These are phyloP conservation scores for Boletus reticuloceps DNA, from an alignment of 768 basidiomycete species.

Conservation along the genomic window DNA sequence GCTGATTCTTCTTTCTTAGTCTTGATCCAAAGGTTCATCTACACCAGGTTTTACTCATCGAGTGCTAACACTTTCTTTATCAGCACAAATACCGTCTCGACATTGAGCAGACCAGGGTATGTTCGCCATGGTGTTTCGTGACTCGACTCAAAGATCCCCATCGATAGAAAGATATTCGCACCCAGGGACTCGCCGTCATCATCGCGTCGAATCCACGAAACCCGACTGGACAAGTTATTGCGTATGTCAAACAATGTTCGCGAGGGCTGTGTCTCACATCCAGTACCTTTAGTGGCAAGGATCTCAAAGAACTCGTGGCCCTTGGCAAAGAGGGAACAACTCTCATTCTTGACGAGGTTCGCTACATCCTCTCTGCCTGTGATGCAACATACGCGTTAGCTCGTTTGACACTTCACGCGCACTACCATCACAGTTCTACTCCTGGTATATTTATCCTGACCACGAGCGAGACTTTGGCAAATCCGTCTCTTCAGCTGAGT, in stretches of 20 bases:
- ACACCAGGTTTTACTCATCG: background rate
- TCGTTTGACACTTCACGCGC: background rate
- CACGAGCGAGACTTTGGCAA: constrained; percentile 69
- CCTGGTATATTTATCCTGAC: constrained; percentile 93
- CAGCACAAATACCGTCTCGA: constrained; percentile 73
- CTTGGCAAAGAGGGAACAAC: constrained; percentile 79
- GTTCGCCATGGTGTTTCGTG: background rate
- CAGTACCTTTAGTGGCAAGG: constrained; percentile 56
- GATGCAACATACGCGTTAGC: background rate
- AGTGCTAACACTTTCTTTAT: constrained; percentile 3
- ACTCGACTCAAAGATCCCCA: background rate
- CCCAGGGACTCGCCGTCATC: constrained; percentile 81
- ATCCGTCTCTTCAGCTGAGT: constrained; percentile 79
- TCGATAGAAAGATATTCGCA: constrained; percentile 69
- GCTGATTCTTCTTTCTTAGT: constrained; percentile 24
- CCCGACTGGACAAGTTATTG: constrained; percentile 88
- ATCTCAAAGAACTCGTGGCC: constrained; percentile 75
- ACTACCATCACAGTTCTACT: constrained; percentile 65
- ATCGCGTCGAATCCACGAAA: constrained; percentile 95
- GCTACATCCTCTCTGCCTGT: constrained; percentile 2
- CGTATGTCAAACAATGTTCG: constrained; percentile 36
- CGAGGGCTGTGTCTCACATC: constrained; percentile 5
- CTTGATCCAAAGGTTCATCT: constrained; percentile 44
- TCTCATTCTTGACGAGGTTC: constrained; percentile 78
- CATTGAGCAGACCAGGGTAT: constrained; percentile 73